Percentiles rank a stretch among this genome's conserved stretches.
Evolutionary conservation across 2,329 filamentous ascomycete species (phyloP).

Genomic region (Diaporthe ampelina): DNA sequence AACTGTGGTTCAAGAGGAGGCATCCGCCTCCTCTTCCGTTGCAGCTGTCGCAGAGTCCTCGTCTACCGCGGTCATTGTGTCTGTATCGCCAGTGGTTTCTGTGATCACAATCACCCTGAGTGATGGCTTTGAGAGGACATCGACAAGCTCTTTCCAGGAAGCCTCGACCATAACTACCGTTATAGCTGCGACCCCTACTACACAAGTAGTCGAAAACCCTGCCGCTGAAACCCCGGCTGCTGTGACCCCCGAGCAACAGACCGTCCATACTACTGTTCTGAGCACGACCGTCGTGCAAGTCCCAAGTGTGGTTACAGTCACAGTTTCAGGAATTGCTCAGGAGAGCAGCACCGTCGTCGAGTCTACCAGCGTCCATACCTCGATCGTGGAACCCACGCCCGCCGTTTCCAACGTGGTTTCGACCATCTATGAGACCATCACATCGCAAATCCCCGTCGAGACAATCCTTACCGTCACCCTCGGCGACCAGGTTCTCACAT

Average conservation of each 20-base stretch:
- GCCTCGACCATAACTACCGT: conserved; percentile 32
- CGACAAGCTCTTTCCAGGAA: conserved; percentile 33
- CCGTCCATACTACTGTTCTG: conserved; percentile 5
- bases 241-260: background rate
- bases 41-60: conserved; percentile 15
- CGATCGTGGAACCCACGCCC: background rate
- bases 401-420: conserved; percentile 20
- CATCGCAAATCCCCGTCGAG: conserved; percentile 37
- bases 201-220: background rate
- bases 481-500: conserved; percentile 36
- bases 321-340: conserved; percentile 30
- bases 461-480: conserved; percentile 40
- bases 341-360: conserved; percentile 32
- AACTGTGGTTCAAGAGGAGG: background rate
- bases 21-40: conserved; percentile 20
- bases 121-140: conserved; percentile 33
- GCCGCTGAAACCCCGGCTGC: conserved; percentile 9
- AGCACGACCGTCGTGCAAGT: conserved; percentile 38
- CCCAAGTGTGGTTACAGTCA: conserved; percentile 34
- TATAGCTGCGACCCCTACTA: background rate
- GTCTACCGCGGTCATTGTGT: conserved; percentile 24
- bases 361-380: conserved; percentile 33
- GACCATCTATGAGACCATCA: conserved; percentile 25
- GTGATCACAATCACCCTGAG: conserved; percentile 36
- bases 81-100: conserved; percentile 30